Evolutionary conservation across 2,329 filamentous ascomycete genomes (phyloP), one percentile per base, ranked within the genome.

Genomic region (Paraconiothyrium brasiliense): DNA sequence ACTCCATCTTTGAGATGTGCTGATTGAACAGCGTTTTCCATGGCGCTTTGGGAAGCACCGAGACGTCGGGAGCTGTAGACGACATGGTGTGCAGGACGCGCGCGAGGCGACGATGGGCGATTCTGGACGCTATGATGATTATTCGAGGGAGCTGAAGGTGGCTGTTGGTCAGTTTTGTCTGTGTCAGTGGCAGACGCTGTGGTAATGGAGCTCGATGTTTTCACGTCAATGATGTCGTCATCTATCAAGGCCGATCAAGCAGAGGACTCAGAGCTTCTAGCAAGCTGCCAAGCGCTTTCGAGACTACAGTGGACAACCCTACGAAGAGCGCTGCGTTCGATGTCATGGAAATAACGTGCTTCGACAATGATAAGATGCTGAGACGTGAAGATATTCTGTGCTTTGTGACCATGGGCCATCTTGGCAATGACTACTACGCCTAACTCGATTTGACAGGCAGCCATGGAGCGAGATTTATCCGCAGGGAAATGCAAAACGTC

Each of bases 21-120:
- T 80, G 71, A 60, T 81, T 76, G 75, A 87, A 86, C 50, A 79
- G 66, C 24, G 78, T 67, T 63, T 82, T 84, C 85, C 85, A 87
- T 65, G 85, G 85, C 32, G 85, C 84, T 27, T 78, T 74, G 9
- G 76, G 76, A 24, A 78, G 78, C 59, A 61, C 71, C 50, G 71
- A 70, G 20, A 73, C 74, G 32, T 74, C 68, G 8, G 71, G 73
- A 39, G 82, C 77, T 48, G 82, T 83, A 34, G 81, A 77, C 48
- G 82, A 79, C 81, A 84, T 84, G 60, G 76, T 81, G 75, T 68
- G 76, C 57, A 79, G 69, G 58, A 84, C 67, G 62, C 76, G 75
- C 66, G 76, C 72, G 50, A 84, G 77, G 57, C 80, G 80, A 59
- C 74, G 69, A 57, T 70, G 60, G 62, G 69, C 63, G 55, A 62